Evolutionary conservation across 768 basidiomycete species (phyloP).

Genomic region (Mycena rosella): DNA sequence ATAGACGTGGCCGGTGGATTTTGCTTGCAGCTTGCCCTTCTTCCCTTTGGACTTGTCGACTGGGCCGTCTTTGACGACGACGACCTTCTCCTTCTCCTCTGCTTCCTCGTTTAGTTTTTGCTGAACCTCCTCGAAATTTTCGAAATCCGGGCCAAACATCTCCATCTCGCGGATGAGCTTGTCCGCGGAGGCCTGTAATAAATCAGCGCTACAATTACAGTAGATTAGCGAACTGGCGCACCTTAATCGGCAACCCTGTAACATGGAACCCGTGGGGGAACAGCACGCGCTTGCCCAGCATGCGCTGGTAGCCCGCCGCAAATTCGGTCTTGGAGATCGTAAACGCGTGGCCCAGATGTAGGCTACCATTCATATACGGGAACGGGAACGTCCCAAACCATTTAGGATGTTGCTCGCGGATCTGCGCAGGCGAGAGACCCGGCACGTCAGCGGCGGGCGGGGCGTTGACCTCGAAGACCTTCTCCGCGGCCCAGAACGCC

Average conservation of each 20-base stretch:
- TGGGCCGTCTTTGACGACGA: constrained; percentile 55
- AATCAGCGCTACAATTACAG: neutral
- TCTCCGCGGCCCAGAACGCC: constrained; percentile 79
- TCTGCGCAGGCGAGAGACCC: constrained; percentile 72
- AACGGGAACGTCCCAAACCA: constrained; percentile 98
- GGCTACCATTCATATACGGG: constrained; percentile 98
- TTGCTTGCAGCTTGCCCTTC: constrained; percentile 95
- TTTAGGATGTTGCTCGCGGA: constrained; percentile 87
- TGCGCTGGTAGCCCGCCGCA: constrained; percentile 92
- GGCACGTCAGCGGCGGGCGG: constrained; percentile 76
- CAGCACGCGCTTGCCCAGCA: constrained; percentile 93
- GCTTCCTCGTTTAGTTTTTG: constrained; percentile 57
- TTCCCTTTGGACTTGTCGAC: constrained; percentile 83
- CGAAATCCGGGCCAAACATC: constrained; percentile 93
- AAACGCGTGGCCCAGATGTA: constrained; percentile 98
- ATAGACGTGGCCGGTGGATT: constrained; percentile 93
- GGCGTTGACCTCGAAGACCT: constrained; percentile 87
- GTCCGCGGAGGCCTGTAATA: constrained; percentile 88
- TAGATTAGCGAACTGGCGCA: constrained; percentile 51
- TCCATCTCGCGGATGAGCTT: constrained; percentile 98
- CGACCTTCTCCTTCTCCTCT: constrained; percentile 60
- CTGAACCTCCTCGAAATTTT: constrained; percentile 67
- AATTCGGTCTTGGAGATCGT: constrained; percentile 99
- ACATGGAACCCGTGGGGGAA: constrained; percentile 99
- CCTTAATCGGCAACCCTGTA: constrained; percentile 99